Evolutionary conservation across 2,329 filamentous ascomycete genomes (phyloP).

Genomic region (Colletotrichum australisinense): DNA sequence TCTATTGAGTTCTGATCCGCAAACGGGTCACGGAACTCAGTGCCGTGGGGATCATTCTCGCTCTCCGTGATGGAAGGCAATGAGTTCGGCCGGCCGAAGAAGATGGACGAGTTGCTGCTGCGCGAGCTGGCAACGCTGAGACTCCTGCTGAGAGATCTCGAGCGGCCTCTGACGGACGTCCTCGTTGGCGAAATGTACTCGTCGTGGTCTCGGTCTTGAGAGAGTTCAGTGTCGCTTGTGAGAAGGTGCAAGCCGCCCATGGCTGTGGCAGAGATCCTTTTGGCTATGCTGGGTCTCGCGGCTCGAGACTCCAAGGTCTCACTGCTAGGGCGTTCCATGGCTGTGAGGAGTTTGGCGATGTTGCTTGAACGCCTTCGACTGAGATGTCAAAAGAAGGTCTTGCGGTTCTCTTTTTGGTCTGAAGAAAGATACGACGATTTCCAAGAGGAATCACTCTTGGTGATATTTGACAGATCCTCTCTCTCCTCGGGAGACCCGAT

Average conservation of each 20-base stretch:
- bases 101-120: background rate
- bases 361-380: no score
- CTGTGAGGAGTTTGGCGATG: no score
- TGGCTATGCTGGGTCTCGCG: no score
- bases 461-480: no score
- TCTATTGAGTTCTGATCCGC: background rate
- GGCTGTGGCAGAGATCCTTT: background rate
- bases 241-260: slow-evolving; percentile 2
- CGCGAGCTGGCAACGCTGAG: background rate
- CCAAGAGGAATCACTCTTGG: no score
- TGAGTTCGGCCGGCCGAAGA: background rate
- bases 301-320: no score
- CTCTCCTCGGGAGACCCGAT: no score
- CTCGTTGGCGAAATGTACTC: slow-evolving; percentile 8
- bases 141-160: background rate
- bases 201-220: background rate
- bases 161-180: background rate
- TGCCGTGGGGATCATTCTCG: background rate
- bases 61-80: background rate
- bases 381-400: no score
- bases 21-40: slow-evolving; percentile 2
- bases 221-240: slow-evolving; percentile 13
- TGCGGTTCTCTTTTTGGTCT: no score
- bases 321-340: no score
- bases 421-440: no score